Conservation (phyloP, 306 rosid genomes). For the Sophora flavescens region DNA sequence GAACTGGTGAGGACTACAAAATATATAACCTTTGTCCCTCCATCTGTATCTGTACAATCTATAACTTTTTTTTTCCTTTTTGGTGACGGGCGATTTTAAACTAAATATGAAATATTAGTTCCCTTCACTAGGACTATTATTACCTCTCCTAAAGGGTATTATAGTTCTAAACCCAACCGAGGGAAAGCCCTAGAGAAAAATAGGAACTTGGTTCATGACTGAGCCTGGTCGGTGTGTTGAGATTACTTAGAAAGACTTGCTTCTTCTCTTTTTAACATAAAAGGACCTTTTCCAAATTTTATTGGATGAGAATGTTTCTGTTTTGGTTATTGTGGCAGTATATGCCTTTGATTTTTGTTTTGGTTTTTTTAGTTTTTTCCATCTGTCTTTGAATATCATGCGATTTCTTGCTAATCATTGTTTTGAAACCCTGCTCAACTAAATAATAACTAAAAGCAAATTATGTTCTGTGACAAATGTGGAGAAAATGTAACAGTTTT, state of each 20-base stretch:
- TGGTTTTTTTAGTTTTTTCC: background rate
- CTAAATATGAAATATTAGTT: background rate
- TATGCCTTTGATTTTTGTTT: background rate
- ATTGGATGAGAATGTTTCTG: conserved; percentile 17
- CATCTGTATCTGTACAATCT: conserved; percentile 27
- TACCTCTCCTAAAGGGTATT: background rate
- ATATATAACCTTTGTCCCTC: conserved; percentile 8
- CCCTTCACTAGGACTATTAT: background rate
- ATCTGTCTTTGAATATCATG: conserved; percentile 16
- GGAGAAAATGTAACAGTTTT: conserved; percentile 8
- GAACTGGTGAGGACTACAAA: conserved; percentile 75
- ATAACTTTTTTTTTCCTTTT: conserved; percentile 8
- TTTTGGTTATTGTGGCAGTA: conserved; percentile 31
- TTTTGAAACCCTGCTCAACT: background rate
- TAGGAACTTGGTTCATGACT: background rate
- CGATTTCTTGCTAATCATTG: background rate
- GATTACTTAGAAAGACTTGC: background rate
- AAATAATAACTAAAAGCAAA: conserved; percentile 20
- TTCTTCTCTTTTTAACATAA: background rate
- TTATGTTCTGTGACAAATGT: conserved; percentile 13
- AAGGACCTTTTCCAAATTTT: background rate
- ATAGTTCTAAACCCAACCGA: conserved; percentile 8
- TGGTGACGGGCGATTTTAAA: background rate
- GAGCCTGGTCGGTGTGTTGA: conserved; percentile 17
- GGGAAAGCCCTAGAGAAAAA: background rate